Evolutionary conservation across 2,329 filamentous ascomycete species (phyloP), one percentile per base, ranked within the genome.

Genomic region (Metarhizium robertsii): DNA sequence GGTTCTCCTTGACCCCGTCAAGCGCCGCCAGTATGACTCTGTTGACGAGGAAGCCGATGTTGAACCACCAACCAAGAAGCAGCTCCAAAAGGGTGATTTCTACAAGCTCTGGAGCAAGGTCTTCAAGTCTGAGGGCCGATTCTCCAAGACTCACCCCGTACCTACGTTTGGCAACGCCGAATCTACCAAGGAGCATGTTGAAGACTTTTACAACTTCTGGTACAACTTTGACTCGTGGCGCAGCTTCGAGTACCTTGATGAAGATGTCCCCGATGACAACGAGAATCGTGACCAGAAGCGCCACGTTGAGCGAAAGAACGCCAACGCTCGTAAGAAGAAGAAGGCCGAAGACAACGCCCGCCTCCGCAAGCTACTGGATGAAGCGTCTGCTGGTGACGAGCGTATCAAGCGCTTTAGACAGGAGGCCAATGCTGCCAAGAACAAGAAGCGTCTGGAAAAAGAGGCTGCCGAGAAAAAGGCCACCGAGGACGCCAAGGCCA

Each of bases 201-300:
- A 97, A 69, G 78, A 79, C 54, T 99, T 99, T 74, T 99, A 99
- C 83, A 96, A 99, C 81, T 99, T 97, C 80, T 99, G 89, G 87
- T 99, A 97, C 81, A 95, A 92, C 81, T 95, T 99, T 66, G 94
- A 99, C 80, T 94, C 88, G 73, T 99, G 94, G 94, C 83, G 94
- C 59, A 86, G 88, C 2, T 99, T 99, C 67, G 94, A 99, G 77
- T 99, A 99, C 75, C 88, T 95, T 57, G 94, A 99, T 69, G 94
- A 99, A 79, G 94, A 99, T 69, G 92, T 99, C 34, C 94, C 94
- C 45, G 94, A 99, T 68, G 94, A 99, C 79, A 96, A 94, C 73
- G 94, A 97, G 78, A 96, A 92, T 79, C 92, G 94, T 72, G 92
- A 97, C 76, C 94, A 99, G 80, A 97, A 96, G 80, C 90, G 94